phyloP scores from a whole-genome alignment of 306 rosid genomes.

The Ceratonia siliqua region DNA sequence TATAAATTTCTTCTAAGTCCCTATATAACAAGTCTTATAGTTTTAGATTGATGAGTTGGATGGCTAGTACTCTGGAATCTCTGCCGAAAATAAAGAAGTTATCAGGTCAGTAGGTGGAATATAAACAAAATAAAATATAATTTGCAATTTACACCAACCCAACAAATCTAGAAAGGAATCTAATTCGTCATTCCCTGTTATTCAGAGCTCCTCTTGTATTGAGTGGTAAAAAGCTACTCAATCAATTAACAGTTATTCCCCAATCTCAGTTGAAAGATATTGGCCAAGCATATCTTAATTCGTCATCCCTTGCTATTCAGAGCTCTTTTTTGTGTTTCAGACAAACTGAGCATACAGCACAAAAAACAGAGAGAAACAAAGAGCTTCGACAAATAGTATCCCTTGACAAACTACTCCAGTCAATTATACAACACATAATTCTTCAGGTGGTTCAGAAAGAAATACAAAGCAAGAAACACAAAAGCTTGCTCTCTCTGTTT shows the following conservation, averaged over 20 bases:
- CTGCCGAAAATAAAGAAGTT: background rate
- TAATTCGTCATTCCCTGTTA: too few relatives aligned
- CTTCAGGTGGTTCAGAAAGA: constrained; percentile 40
- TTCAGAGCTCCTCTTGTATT: too few relatives aligned
- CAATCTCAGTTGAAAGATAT: background rate
- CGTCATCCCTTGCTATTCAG: background rate
- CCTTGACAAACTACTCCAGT: constrained; percentile 32
- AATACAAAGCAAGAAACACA: constrained; percentile 45
- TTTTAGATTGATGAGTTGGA: background rate
- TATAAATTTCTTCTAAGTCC: too few relatives aligned
- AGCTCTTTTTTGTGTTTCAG: background rate
- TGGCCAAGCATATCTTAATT: background rate
- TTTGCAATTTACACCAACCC: background rate
- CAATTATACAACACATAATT: constrained; percentile 35
- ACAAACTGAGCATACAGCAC: constrained; percentile 3
- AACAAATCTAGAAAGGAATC: too few relatives aligned
- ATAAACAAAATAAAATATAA: background rate
- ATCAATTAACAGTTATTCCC: background rate
- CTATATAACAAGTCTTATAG: background rate
- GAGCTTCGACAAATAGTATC: constrained; percentile 8
- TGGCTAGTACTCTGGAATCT: background rate
- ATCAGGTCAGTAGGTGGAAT: background rate
- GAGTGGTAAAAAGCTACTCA: background rate
- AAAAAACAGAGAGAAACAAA: background rate
- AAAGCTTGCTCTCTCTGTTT: constrained; percentile 44